These are phyloP conservation scores for Abortiporus biennis DNA, from an alignment of 1,284 basidiomycete species.

Conservation along the genomic window DNA sequence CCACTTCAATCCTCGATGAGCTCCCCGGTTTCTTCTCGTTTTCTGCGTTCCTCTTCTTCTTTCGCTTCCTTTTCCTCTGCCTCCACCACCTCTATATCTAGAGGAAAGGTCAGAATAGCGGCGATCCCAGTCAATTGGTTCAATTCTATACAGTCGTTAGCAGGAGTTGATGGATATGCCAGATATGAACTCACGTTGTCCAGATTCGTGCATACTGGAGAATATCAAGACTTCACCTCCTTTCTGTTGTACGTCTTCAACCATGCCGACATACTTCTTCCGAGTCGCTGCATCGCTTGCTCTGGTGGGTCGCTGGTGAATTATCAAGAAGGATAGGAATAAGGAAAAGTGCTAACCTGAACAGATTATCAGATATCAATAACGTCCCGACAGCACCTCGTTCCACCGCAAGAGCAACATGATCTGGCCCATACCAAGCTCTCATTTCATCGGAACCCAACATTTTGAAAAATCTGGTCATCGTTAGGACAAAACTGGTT, in stretches of 20 bases:
- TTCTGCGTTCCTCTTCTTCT: constrained; percentile 39
- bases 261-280: constrained; percentile 83
- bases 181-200: constrained; percentile 66
- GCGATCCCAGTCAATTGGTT: constrained; percentile 95
- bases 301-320: constrained; percentile 25
- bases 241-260: constrained; percentile 84
- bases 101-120: constrained; percentile 92
- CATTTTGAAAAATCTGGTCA: constrained; percentile 82
- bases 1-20: background rate
- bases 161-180: constrained; percentile 1
- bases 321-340: background rate
- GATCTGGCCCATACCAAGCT: constrained; percentile 97
- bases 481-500: background rate
- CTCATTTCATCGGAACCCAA: constrained; percentile 90
- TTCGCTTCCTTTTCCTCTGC: constrained; percentile 70
- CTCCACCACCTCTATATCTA: constrained; percentile 94
- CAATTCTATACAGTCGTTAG: constrained; percentile 54
- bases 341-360: constrained; percentile 54
- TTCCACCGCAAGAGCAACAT: constrained; percentile 88
- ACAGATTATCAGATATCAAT: constrained; percentile 92
- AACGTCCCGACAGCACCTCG: constrained; percentile 93
- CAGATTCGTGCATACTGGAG: constrained; percentile 98
- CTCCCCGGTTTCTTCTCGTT: constrained; percentile 24
- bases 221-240: constrained; percentile 95
- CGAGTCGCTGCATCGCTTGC: constrained; percentile 72